Conservation (phyloP, 177 flowering plant genomes). For the Vitis hybrid region DNA sequence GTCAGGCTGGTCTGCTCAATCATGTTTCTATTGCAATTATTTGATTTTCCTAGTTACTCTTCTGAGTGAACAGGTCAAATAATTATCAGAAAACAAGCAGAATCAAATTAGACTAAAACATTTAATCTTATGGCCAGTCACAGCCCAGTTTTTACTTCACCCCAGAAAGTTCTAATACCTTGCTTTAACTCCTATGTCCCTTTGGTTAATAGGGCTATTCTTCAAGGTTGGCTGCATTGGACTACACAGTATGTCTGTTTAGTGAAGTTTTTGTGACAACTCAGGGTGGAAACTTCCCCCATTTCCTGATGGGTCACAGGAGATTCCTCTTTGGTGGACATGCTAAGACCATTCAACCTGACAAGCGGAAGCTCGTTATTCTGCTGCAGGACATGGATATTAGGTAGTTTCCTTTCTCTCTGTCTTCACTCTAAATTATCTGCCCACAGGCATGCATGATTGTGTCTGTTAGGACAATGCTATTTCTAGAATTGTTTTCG, state of each 20-base stretch:
- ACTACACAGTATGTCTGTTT: slow-evolving; percentile 70
- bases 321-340: slow-evolving; percentile 75
- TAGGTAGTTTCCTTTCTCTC: slow-evolving; percentile 38
- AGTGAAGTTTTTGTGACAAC: slow-evolving; percentile 95
- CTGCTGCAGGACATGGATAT: slow-evolving; percentile 56
- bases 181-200: background rate
- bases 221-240: slow-evolving; percentile 93
- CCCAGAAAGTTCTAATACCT: background rate
- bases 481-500: too few relatives aligned
- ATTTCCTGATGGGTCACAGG: slow-evolving; percentile 90
- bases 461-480: too few relatives aligned
- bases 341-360: slow-evolving; percentile 83
- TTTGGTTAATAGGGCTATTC: slow-evolving; percentile 57
- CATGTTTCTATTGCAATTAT: background rate
- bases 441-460: too few relatives aligned
- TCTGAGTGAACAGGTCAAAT: background rate
- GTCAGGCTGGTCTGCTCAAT: background rate
- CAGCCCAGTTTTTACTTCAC: background rate
- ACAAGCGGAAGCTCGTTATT: slow-evolving; percentile 69
- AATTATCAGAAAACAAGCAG: background rate
- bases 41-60: background rate
- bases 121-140: background rate
- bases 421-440: background rate
- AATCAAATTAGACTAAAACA: background rate
- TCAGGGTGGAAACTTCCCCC: slow-evolving; percentile 96